phyloP scores from a whole-genome alignment of 441 rosid genomes.

The Gossypium trilobum region DNA sequence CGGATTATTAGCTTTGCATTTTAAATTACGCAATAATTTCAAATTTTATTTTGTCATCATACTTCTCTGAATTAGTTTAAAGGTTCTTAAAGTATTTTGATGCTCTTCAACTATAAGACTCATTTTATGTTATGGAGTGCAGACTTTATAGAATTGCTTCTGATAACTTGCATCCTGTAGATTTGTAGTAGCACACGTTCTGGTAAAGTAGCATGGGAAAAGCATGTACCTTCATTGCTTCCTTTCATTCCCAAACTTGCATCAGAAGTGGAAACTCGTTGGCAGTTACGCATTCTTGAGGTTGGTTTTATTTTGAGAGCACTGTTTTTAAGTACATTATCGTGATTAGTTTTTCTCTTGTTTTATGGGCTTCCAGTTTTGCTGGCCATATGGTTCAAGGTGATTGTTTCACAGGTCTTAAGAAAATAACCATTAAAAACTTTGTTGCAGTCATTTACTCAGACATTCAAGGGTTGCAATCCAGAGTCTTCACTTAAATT shows the following conservation, averaged over 20 bases:
- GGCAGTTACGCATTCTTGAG: slow-evolving; percentile 69
- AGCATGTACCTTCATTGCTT: slow-evolving; percentile 41
- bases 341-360: slow-evolving; percentile 2
- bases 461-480: slow-evolving; percentile 50
- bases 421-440: slow-evolving; percentile 4
- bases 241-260: slow-evolving; percentile 65
- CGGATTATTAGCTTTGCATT: neutral
- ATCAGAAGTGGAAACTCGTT: slow-evolving; percentile 29
- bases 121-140: neutral
- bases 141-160: neutral
- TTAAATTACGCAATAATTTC: neutral
- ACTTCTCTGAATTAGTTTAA: neutral
- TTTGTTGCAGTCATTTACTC: slow-evolving; percentile 72
- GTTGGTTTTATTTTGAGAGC: slow-evolving; percentile 29
- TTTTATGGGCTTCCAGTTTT: neutral
- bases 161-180: slow-evolving; percentile 30
- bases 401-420: slow-evolving; percentile 5
- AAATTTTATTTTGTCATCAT: neutral
- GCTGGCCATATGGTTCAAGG: neutral
- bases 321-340: neutral
- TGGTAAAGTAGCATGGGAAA: slow-evolving; percentile 37
- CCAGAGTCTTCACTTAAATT: slow-evolving; percentile 56
- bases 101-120: neutral
- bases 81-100: neutral
- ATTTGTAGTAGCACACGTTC: slow-evolving; percentile 28